Evolutionary conservation across 768 basidiomycete genomes (phyloP).

Genomic region (Tylopilus rubrobrunneus): DNA sequence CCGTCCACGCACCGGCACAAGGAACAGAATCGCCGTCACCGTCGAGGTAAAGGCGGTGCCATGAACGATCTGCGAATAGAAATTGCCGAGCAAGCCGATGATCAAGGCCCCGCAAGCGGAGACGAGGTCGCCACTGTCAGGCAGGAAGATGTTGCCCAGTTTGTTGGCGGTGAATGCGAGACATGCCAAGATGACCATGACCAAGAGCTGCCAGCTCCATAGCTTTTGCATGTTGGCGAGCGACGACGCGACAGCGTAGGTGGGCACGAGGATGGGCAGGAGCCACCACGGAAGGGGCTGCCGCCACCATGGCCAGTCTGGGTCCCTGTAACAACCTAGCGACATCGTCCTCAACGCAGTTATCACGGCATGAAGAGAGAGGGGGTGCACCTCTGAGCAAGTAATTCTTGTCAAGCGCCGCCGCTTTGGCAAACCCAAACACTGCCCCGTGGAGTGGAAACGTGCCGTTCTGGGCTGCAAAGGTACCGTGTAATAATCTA

Average conservation of each 20-base stretch:
- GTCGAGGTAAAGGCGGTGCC: constrained; percentile 88
- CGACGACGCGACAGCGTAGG: constrained; percentile 71
- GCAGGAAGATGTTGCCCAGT: constrained; percentile 54
- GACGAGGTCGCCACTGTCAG: constrained; percentile 68
- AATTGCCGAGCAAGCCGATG: constrained; percentile 74
- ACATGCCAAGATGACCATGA: constrained; percentile 83
- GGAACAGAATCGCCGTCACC: constrained; percentile 90
- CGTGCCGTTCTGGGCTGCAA: constrained; percentile 47
- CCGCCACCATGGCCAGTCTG: constrained; percentile 72
- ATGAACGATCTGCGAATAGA: constrained; percentile 70
- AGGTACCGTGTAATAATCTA: constrained; percentile 51
- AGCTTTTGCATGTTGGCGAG: constrained; percentile 73
- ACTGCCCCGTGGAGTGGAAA: constrained; percentile 39
- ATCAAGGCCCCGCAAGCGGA: constrained; percentile 72
- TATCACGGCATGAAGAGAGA: constrained; percentile 19
- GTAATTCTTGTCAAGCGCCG: constrained; percentile 29
- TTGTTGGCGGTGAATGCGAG: constrained; percentile 69
- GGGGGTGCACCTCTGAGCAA: constrained; percentile 23
- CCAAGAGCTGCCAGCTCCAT: constrained; percentile 63
- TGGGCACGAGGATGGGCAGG: constrained; percentile 70
- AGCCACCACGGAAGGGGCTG: constrained; percentile 81
- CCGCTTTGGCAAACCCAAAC: constrained; percentile 42
- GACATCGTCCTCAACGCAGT: constrained; percentile 20
- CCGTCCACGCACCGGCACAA: constrained; percentile 67
- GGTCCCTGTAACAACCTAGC: constrained; percentile 71